These are phyloP conservation scores for Aspergillus floridensis DNA, from an alignment of 2,329 filamentous ascomycete genomes.

Conservation along the genomic window DNA sequence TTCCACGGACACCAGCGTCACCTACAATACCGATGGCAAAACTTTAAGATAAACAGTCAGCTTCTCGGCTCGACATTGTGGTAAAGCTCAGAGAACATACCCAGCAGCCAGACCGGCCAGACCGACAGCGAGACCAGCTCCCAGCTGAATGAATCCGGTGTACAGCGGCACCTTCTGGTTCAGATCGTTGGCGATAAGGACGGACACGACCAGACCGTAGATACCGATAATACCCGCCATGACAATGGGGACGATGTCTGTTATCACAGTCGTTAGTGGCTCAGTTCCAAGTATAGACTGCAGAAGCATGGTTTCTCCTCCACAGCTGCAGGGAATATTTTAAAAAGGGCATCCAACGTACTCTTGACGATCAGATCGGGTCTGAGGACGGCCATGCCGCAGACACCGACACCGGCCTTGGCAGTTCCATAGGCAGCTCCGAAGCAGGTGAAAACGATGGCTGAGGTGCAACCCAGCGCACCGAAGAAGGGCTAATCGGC, in stretches of 20 bases:
- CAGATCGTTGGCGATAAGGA: slow-evolving; percentile 78
- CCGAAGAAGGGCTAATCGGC: slow-evolving; percentile 79
- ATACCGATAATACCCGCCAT: slow-evolving; percentile 99
- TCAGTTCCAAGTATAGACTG: slow-evolving; percentile 16
- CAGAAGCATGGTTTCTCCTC: background rate
- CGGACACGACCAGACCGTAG: slow-evolving; percentile 86
- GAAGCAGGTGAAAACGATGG: slow-evolving; percentile 95
- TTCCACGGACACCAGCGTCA: slow-evolving; percentile 53
- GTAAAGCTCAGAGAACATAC: slow-evolving; percentile 29
- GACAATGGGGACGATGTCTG: slow-evolving; percentile 99
- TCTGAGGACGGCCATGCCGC: slow-evolving; percentile 95
- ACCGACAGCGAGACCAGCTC: slow-evolving; percentile 78
- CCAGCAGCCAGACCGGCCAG: slow-evolving; percentile 77
- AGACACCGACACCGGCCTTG: slow-evolving; percentile 98
- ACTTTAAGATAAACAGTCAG: slow-evolving; percentile 36
- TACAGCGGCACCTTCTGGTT: slow-evolving; percentile 70
- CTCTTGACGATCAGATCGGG: slow-evolving; percentile 99
- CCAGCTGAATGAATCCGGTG: slow-evolving; percentile 81
- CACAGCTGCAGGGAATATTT: background rate
- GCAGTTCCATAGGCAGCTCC: slow-evolving; percentile 97
- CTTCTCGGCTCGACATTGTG: background rate
- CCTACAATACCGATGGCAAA: slow-evolving; percentile 84
- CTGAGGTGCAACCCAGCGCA: slow-evolving; percentile 92
- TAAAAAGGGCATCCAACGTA: slow-evolving; percentile 52
- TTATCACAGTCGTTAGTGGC: background rate